Conservation (phyloP, 805 yeast species). For the Barnettozyma sp. region DNA sequence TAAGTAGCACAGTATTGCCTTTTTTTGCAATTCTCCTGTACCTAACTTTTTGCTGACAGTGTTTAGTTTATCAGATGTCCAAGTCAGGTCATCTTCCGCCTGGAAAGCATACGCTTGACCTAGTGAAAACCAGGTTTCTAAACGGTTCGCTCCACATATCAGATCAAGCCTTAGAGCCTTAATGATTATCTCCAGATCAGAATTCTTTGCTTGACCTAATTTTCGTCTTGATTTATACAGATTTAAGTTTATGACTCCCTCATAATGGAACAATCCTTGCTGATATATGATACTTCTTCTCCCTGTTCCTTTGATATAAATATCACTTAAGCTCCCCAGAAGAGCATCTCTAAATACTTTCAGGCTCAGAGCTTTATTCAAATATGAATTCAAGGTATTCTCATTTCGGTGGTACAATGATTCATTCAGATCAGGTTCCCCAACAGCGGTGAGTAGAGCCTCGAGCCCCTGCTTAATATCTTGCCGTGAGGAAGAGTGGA, state of each 20-base stretch:
- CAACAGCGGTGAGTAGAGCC: constrained; percentile 60
- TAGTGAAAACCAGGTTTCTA: constrained; percentile 81
- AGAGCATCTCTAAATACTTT: constrained; percentile 43
- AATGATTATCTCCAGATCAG: constrained; percentile 73
- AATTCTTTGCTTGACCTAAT: constrained; percentile 71
- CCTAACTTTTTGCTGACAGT: constrained; percentile 49
- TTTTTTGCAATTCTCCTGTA: constrained; percentile 62
- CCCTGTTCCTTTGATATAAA: constrained; percentile 24
- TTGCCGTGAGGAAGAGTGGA: constrained; percentile 47
- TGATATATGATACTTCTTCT: constrained; percentile 33
- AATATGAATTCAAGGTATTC: constrained; percentile 37
- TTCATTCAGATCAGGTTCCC: constrained; percentile 47
- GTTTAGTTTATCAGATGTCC: constrained; percentile 82
- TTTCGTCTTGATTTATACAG: constrained; percentile 63
- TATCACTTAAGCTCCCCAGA: constrained; percentile 38
- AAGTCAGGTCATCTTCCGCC: constrained; percentile 85
- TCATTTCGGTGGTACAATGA: constrained; percentile 40
- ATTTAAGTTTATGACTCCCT: constrained; percentile 63
- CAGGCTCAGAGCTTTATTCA: constrained; percentile 41
- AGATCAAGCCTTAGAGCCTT: constrained; percentile 61
- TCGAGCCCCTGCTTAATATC: constrained; percentile 74
- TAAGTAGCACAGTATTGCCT: constrained; percentile 62
- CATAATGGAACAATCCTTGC: constrained; percentile 60
- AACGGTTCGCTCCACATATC: constrained; percentile 53
- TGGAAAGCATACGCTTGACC: constrained; percentile 73